These are phyloP conservation scores for Vitis riparia DNA, from an alignment of 164 flowering plant species.

Conservation along the genomic window DNA sequence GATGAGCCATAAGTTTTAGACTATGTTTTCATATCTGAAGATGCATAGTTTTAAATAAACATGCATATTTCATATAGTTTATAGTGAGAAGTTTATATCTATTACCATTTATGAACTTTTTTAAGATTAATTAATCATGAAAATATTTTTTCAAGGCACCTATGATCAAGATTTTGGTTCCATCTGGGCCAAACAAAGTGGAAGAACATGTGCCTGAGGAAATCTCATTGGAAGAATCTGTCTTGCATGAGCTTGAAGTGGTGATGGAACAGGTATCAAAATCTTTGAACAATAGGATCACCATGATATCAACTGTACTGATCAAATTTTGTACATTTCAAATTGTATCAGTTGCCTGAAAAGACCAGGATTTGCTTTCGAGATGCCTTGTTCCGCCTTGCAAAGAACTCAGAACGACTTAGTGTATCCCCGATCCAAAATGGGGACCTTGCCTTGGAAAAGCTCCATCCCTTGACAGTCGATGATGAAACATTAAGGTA, in stretches of 20 bases:
- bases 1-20: too few species aligned
- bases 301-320: not conserved
- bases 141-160: conserved; percentile 25
- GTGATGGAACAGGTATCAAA: conserved; percentile 40
- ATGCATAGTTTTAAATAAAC: too few species aligned
- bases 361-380: conserved; percentile 56
- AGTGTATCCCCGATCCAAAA: conserved; percentile 2
- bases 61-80: too few species aligned
- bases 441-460: conserved; percentile 8
- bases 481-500: conserved; percentile 22
- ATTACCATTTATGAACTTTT: not conserved
- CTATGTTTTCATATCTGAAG: too few species aligned
- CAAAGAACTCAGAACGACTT: conserved; percentile 34
- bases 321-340: not conserved
- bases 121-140: conserved; percentile 6
- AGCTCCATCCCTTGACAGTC: conserved; percentile 1
- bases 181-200: conserved; percentile 9
- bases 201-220: conserved; percentile 17
- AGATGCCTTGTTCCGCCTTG: conserved; percentile 66
- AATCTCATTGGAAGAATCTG: conserved; percentile 38
- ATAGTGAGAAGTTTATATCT: too few species aligned
- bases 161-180: conserved; percentile 9
- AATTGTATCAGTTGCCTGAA: conserved; percentile 38
- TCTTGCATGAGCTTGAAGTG: conserved; percentile 40
- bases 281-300: too few species aligned